Evolutionary conservation across 2,329 filamentous ascomycete genomes (phyloP), one percentile per base, ranked within the genome.

Genomic region (Cytospora piceae): DNA sequence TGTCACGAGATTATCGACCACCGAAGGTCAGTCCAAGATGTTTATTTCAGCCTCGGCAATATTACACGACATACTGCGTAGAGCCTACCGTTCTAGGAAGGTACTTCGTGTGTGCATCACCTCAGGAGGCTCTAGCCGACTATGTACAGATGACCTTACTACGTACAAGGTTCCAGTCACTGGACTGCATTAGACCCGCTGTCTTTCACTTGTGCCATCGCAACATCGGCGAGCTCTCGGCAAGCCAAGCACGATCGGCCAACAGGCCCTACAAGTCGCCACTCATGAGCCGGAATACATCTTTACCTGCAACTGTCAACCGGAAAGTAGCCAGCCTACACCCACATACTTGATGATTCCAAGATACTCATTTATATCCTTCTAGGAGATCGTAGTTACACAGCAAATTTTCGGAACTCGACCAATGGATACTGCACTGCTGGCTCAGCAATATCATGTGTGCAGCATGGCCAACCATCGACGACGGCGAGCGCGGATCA

Each of bases 11-110:
- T 14, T 24, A 53, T 51, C 51, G 58, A 24, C 39, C 39, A 42
- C 39, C 39, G 17, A 42, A n/a, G 17, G 39, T 32, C 27, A 51
- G 42, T 22, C 53, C 39, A 57, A 55, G 12, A 63, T 57, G 53
- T 37, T 27, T 63, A 57, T 63, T 57, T 37, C 29, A 63, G 61
- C 53, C 61, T 27, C 53, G 39, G 39, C 39, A 20, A 34, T 51
- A 24, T 51, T 57, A 51, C 53, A 51, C 52, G 34, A 62, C 24
- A 29, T 42, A 27, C 52, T 37, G 51, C 22, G 3, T 49, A 49
- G 46, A 42, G 53, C 61, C 39, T 63, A 53, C 61, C 61, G 2
- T 39, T 52, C 49, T 32, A 5, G 61, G 61, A 63, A 63, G 61
- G 61, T 63, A 51, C 39, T 3, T 57, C 39, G 39, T 63, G 49